Percentiles rank a stretch among this genome's conserved stretches.
These are phyloP conservation scores for Hypoxylon crocopeplum DNA, from an alignment of 495 filamentous ascomycete species.

Conservation along the genomic window DNA sequence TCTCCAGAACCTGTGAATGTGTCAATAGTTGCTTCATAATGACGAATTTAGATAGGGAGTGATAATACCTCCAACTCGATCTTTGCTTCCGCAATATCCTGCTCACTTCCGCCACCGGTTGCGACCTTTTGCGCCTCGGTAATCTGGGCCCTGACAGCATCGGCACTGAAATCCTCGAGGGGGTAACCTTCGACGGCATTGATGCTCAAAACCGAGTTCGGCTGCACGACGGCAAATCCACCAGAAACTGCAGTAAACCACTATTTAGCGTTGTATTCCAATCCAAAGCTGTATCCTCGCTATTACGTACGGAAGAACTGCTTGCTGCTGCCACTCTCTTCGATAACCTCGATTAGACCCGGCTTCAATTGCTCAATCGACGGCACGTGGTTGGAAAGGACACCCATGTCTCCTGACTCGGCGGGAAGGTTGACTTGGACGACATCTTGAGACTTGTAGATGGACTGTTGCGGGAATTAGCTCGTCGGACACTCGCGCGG, in stretches of 20 bases:
- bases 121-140: constrained; percentile 95
- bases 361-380: constrained; percentile 99
- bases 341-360: constrained; percentile 91
- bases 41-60: neutral
- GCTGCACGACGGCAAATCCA: constrained; percentile 96
- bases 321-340: constrained; percentile 90
- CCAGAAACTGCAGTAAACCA: constrained; percentile 74
- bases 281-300: constrained; percentile 2
- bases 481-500: constrained; percentile 17
- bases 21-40: constrained; percentile 15
- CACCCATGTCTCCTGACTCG: constrained; percentile 98
- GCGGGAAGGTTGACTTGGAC: constrained; percentile 99
- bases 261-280: constrained; percentile 20
- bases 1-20: constrained; percentile 69
- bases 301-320: constrained; percentile 90
- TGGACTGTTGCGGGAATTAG: constrained; percentile 61
- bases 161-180: constrained; percentile 92
- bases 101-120: constrained; percentile 88
- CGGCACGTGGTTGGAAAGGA: constrained; percentile 98
- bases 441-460: constrained; percentile 68
- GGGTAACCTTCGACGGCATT: constrained; percentile 95
- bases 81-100: constrained; percentile 97
- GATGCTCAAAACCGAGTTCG: constrained; percentile 92
- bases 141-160: constrained; percentile 81
- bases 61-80: constrained; percentile 92